Conservation (phyloP, 306 rosid species). For the Pachyrhizus erosus region DNA sequence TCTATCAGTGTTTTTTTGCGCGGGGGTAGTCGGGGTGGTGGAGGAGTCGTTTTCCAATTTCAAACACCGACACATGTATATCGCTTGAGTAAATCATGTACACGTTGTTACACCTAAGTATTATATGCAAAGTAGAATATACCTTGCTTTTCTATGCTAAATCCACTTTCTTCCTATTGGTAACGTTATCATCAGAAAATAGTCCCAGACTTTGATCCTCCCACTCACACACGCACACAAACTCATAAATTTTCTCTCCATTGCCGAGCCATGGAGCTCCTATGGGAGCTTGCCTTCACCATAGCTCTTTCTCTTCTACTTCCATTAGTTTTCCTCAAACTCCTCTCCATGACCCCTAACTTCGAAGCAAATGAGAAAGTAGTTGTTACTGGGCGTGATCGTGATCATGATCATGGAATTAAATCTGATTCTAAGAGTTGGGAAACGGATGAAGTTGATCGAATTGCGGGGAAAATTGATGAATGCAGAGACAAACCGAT, state of each 20-base stretch:
- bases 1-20: neutral
- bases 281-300: constrained; percentile 53
- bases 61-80: constrained; percentile 42
- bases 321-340: constrained; percentile 49
- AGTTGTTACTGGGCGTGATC: constrained; percentile 26
- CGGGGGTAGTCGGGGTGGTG: constrained; percentile 33
- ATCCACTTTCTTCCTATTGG: constrained; percentile 37
- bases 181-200: constrained; percentile 29
- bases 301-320: constrained; percentile 54
- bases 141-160: constrained; percentile 62
- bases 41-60: constrained; percentile 51
- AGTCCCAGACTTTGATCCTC: neutral
- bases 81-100: constrained; percentile 38
- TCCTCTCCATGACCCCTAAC: constrained; percentile 41
- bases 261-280: constrained; percentile 58
- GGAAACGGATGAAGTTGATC: constrained; percentile 43
- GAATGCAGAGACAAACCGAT: constrained; percentile 39
- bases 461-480: constrained; percentile 48
- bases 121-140: constrained; percentile 49
- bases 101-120: constrained; percentile 50
- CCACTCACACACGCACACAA: neutral
- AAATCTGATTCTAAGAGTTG: constrained; percentile 41
- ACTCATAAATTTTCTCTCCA: constrained; percentile 3
- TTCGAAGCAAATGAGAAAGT: constrained; percentile 30
- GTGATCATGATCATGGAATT: constrained; percentile 25